Conservation (phyloP, 1,284 basidiomycete species). For the Cryptococcus amylolentus region DNA sequence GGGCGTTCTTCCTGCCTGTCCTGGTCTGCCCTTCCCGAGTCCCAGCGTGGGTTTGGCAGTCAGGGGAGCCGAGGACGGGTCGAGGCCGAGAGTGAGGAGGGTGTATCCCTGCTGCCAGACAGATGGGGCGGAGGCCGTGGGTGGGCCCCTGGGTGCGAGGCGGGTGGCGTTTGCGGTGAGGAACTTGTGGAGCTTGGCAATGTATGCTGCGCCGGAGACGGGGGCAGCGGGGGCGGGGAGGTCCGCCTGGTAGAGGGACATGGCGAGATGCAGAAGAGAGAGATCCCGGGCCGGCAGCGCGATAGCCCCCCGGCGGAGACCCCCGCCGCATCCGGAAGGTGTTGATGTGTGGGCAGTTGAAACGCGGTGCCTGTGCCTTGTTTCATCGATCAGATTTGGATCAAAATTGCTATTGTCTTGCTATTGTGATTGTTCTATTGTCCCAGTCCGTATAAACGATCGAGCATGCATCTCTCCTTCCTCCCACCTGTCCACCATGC, state of each 20-base stretch:
- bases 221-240: slow-evolving; percentile 1
- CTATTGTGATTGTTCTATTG: too few relatives aligned
- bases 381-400: too few relatives aligned
- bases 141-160: slow-evolving; percentile 27
- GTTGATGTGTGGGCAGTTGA: too few relatives aligned
- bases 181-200: slow-evolving; percentile 45
- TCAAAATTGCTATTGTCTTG: too few relatives aligned
- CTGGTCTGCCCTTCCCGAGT: slow-evolving; percentile 39
- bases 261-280: not conserved
- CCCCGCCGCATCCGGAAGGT: too few relatives aligned
- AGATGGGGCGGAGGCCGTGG: slow-evolving; percentile 1
- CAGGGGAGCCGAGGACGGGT: slow-evolving; percentile 42
- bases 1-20: slow-evolving; percentile 10
- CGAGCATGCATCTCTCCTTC: too few relatives aligned
- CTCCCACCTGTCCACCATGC: not conserved
- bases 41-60: slow-evolving; percentile 42
- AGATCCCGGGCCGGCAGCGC: not conserved
- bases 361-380: too few relatives aligned
- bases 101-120: slow-evolving; percentile 45
- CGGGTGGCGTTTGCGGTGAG: slow-evolving; percentile 39
- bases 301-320: too few relatives aligned
- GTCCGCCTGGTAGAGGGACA: slow-evolving; percentile 2
- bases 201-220: slow-evolving; percentile 38
- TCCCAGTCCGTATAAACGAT: too few relatives aligned
- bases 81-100: slow-evolving; percentile 46